Evolutionary conservation across 257 asterid genomes (phyloP), one percentile per base, ranked within the genome.

Genomic region (Solanum corneliomulleri): DNA sequence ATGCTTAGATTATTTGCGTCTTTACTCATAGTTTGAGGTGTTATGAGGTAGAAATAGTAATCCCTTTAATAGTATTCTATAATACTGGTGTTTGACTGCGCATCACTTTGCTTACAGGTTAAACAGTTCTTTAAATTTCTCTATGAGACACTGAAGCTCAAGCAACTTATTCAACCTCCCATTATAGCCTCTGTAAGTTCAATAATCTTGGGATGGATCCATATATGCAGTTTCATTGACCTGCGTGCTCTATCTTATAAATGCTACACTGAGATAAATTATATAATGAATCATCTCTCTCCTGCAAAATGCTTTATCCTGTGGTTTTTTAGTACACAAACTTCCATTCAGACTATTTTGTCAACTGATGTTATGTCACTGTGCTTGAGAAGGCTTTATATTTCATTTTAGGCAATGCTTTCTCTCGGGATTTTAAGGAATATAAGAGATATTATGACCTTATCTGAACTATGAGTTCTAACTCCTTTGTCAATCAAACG

Each of bases 171-270:
- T 88, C 99, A 96, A 88, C 99, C 99, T 39, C 99, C 99, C 44
- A 97, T 97, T 75, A 96, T 97, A 89, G 99, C 99, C 85, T 95
- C 99, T 16, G 99, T 97, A 91, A 95, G 99, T 93, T 31, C 64
- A 78, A 78, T 45, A 27, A 18, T 45, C 66, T 27, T 45, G 84
- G 41, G 10, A 78, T 78, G 25, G 66, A 13, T 77, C 60, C n/a
- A 12, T 15, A 42, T 42, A 42, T 44, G 56, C 84, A 42, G 21
- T 76, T 77, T 77, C 83, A 44, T 44, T 42, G 62, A 77, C 25
- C 25, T 25, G 9, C 21, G 25, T 78, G 64, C 41, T 45, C 64
- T 47, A 25, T 78, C 18, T 78, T 44, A 7, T 42, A 13, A 77
- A 13, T n/a, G n/a, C 15, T 77, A 15, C 33, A 42, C 62, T 42